Evolutionary conservation across 371 early-diverging fungal species (phyloP).

Genomic region (Coemansia sp.): DNA sequence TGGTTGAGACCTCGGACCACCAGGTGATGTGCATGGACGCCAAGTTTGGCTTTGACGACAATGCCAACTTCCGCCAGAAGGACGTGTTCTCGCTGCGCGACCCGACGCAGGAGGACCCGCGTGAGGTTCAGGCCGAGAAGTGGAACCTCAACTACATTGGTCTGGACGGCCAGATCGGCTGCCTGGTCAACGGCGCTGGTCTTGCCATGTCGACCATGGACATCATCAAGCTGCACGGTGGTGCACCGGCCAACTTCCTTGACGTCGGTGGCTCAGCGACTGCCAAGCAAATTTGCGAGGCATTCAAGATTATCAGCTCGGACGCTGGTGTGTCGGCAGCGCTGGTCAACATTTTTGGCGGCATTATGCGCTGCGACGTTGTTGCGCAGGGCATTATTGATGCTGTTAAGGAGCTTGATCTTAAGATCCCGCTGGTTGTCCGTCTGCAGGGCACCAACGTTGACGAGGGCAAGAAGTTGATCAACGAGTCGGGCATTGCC

Average conservation of each 20-base stretch:
- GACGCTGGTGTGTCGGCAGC: constrained; percentile 93
- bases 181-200: constrained; percentile 95
- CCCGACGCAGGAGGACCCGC: constrained; percentile 92
- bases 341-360: constrained; percentile 98
- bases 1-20: constrained; percentile 86
- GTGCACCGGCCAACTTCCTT: constrained; percentile 99
- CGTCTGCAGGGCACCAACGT: constrained; percentile 92
- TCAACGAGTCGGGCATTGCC: constrained; percentile 85
- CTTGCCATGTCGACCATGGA: constrained; percentile 99
- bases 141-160: constrained; percentile 98
- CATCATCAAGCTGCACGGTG: constrained; percentile 97
- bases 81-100: constrained; percentile 88
- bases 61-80: constrained; percentile 96
- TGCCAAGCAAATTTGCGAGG: constrained; percentile 94
- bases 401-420: constrained; percentile 85
- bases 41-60: constrained; percentile 97
- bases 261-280: constrained; percentile 98
- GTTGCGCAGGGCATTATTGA: constrained; percentile 97
- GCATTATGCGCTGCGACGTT: constrained; percentile 98
- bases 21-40: constrained; percentile 91
- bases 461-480: constrained; percentile 82
- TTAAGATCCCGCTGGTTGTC: constrained; percentile 93
- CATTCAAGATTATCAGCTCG: constrained; percentile 96
- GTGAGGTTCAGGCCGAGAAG: constrained; percentile 96
- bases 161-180: constrained; percentile 87